phyloP scores from a whole-genome alignment of 1,139 yeast species.

The Pneumocystis canis region DNA sequence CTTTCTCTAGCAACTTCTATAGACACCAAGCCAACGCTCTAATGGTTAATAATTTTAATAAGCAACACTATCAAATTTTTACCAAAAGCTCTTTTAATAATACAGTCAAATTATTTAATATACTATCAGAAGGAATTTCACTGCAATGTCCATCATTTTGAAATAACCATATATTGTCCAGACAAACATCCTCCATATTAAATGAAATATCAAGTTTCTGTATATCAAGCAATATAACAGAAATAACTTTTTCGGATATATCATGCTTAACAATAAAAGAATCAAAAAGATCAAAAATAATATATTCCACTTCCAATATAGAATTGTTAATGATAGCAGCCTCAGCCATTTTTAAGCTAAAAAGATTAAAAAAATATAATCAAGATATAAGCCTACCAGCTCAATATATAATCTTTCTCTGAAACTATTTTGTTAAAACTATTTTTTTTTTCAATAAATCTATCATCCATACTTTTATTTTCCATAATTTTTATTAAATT shows the following conservation, averaged over 20 bases:
- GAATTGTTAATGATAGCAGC: neutral
- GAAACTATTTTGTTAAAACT: neutral
- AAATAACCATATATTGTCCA: neutral
- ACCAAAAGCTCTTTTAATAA: neutral
- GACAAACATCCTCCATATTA: neutral
- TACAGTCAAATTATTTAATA: neutral
- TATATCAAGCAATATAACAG: neutral
- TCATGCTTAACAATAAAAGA: neutral
- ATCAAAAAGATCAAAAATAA: neutral
- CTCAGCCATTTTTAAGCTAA: neutral
- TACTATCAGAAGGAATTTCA: neutral
- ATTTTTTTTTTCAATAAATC: neutral
- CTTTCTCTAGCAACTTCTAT: neutral
- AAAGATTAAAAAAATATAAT: neutral
- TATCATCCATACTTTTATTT: neutral
- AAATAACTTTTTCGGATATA: neutral
- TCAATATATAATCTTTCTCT: neutral
- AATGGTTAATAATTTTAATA: neutral
- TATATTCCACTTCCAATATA: neutral
- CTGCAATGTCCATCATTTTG: neutral
- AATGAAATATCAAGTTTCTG: neutral
- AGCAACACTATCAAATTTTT: neutral
- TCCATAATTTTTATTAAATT: neutral
- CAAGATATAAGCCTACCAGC: neutral
- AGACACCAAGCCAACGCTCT: neutral